These are phyloP conservation scores for Irineochytrium annulatum DNA, from an alignment of 192 early-diverging fungal species.

Conservation along the genomic window DNA sequence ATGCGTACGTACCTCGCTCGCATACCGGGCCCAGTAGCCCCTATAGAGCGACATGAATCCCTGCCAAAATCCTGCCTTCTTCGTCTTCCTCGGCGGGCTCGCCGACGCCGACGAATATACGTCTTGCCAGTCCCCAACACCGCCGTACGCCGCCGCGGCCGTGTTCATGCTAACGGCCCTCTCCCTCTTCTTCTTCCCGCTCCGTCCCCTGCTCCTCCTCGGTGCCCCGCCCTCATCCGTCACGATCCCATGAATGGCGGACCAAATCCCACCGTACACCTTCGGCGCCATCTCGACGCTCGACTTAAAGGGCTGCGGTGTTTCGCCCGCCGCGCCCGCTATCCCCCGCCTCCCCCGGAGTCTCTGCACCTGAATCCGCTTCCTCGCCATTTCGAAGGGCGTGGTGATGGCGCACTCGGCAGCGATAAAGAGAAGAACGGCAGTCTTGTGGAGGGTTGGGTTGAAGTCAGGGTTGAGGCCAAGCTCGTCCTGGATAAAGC, in stretches of 20 bases:
- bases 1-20: no score
- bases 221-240: conserved; percentile 33
- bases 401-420: conserved; percentile 70
- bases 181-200: neutral
- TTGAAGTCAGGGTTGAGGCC: conserved; percentile 47
- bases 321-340: conserved; percentile 6
- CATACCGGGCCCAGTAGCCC: conserved; percentile 53
- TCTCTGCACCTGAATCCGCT: conserved; percentile 76
- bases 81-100: conserved; percentile 4
- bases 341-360: conserved; percentile 6
- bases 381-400: conserved; percentile 83
- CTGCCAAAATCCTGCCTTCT: conserved; percentile 18
- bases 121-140: conserved; percentile 24
- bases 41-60: conserved; percentile 42
- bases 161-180: conserved; percentile 7
- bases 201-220: conserved; percentile 9
- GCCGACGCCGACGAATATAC: conserved; percentile 8
- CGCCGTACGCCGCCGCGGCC: conserved; percentile 17
- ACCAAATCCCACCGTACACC: conserved; percentile 38
- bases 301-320: conserved; percentile 33
- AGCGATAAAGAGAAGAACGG: conserved; percentile 64
- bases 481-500: conserved; percentile 41
- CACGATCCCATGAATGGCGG: conserved; percentile 33
- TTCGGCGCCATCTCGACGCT: conserved; percentile 29
- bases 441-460: conserved; percentile 65